Base-by-base conservation (phyloP, 306 rosid genomes). In the Prunus kanzakura region DNA sequence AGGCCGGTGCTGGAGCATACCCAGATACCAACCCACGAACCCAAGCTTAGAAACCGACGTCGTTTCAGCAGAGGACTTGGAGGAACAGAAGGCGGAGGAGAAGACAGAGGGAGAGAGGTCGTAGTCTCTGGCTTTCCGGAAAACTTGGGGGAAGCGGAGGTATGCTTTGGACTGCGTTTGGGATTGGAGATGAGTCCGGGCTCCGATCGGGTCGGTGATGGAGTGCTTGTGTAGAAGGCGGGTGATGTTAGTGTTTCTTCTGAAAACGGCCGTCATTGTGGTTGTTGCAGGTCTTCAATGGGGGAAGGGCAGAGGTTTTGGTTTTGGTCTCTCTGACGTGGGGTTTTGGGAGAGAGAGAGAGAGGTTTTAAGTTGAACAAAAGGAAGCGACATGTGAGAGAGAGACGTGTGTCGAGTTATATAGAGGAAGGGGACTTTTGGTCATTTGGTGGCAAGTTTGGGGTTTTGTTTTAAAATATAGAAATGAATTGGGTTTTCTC, bases 11-110 rank as follows among this genome's bases (percentile, higher is more conserved):
- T 86, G 87, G 35, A 93, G 72, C 95, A 88, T 80, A 74, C 93
- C 91, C 84, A 93, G 80, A 82, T 93, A 93, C 98, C 97, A 93
- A 67, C 87, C 89, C 23, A 93, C 84, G 77, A 93, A 61, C 25
- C 91, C 91, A 55, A 77, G 64, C 71, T 88, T 87, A 27, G 86
- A 82, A 46, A 57, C 2, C 32, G 72, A 61, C 43, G 73, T 7
- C 61, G 16, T 38, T 54, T 80, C 50, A 27, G 84, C 25, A 16
- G 89, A 45, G 30, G 91, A 80, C 2, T 89, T 73, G 60, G 91
- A 69, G 38, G 96, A 90, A 57, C 80, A 86, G 62, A 76, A 86
- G 5, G 88, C 73, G 6, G 90, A 84, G 51, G 90, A 81, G 70
- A 79, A 83, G 30, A 79, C 52, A 50, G 90, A 85, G 1, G 89